phyloP scores from a whole-genome alignment of 2,329 filamentous ascomycete species.

The Penicillium sp. region DNA sequence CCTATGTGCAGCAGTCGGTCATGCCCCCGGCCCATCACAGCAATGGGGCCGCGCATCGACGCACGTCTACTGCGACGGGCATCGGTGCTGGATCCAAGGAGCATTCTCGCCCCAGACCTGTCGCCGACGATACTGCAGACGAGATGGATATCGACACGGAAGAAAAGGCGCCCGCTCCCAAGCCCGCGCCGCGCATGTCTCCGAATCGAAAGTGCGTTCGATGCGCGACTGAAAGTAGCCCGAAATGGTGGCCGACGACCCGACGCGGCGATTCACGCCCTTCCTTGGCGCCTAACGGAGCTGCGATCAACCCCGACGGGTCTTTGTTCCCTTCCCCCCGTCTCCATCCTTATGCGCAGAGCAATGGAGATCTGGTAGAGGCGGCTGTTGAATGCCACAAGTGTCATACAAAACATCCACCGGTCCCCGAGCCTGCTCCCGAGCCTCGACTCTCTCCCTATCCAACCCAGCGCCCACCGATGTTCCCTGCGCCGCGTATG shows the following conservation, averaged over 20 bases:
- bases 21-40: constrained; percentile 27
- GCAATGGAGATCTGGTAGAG: constrained; percentile 26
- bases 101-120: constrained; percentile 14
- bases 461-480: constrained; percentile 25
- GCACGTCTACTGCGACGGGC: constrained; percentile 51
- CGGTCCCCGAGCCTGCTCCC: constrained; percentile 29
- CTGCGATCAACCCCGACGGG: constrained; percentile 19
- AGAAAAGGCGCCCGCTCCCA: constrained; percentile 17
- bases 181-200: constrained; percentile 13
- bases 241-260: constrained; percentile 57
- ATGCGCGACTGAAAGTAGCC: constrained; percentile 38
- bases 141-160: constrained; percentile 31
- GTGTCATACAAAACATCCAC: constrained; percentile 50
- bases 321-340: constrained; percentile 24
- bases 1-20: constrained; percentile 50
- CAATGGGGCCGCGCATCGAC: constrained; percentile 42
- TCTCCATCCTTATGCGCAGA: constrained; percentile 14
- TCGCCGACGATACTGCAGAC: constrained; percentile 20
- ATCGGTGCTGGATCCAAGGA: constrained; percentile 22
- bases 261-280: constrained; percentile 48
- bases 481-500: constrained; percentile 29
- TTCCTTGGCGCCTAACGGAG: constrained; percentile 29
- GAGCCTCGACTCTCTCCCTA: constrained; percentile 34
- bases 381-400: constrained; percentile 66
- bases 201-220: constrained; percentile 33